phyloP scores from a whole-genome alignment of 2,329 filamentous ascomycete species.

The Dactylellina sp. region DNA sequence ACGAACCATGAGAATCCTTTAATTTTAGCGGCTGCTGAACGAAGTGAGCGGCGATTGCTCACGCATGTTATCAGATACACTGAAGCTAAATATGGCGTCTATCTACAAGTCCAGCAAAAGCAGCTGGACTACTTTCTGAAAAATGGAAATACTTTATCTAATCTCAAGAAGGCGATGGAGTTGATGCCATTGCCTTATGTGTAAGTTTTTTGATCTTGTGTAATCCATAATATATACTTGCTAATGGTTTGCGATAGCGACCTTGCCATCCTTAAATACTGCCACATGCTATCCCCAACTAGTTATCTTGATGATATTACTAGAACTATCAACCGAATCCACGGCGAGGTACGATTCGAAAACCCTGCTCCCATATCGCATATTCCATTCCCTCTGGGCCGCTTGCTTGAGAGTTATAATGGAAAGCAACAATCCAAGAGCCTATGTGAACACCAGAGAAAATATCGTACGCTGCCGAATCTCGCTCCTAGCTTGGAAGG shows the following conservation, averaged over 20 bases:
- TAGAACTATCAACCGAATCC: constrained; percentile 31
- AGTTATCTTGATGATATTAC: constrained; percentile 38
- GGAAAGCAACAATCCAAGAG: background rate
- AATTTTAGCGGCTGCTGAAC: constrained; percentile 41
- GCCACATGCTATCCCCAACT: constrained; percentile 41
- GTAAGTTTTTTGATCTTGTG: constrained; percentile 21
- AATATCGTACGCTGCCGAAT: constrained; percentile 6
- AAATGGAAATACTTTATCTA: constrained; percentile 17
- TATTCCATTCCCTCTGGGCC: constrained; percentile 26
- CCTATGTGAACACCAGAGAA: background rate
- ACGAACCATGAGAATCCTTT: constrained; percentile 36
- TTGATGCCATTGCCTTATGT: constrained; percentile 43
- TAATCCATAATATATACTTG: background rate
- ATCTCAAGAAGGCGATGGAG: constrained; percentile 17
- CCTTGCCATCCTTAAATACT: constrained; percentile 43
- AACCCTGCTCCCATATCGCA: constrained; percentile 17
- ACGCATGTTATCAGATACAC: constrained; percentile 42
- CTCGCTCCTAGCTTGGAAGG: constrained; percentile 4
- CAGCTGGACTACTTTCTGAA: constrained; percentile 40
- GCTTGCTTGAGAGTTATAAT: constrained; percentile 3
- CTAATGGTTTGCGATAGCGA: constrained; percentile 26
- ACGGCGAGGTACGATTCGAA: constrained; percentile 38
- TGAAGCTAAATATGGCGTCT: constrained; percentile 44
- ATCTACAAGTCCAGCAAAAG: constrained; percentile 35
- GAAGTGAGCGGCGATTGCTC: constrained; percentile 44